Evolutionary conservation across 306 rosid genomes (phyloP).

Genomic region (Erythrophleum fordii): DNA sequence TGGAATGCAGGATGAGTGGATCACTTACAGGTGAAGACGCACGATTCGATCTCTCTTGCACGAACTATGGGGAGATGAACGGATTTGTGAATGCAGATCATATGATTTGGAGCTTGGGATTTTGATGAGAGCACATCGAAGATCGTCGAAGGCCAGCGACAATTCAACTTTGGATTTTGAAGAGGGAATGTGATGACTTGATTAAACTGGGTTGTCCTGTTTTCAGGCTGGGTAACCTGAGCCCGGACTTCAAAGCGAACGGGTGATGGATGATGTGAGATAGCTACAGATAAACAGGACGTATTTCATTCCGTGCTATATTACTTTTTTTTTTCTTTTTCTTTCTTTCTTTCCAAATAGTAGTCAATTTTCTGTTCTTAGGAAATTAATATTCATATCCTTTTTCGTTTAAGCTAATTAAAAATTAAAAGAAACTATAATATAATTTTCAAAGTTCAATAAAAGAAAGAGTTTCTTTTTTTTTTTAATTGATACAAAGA

Average conservation of each 20-base stretch:
- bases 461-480: too few species aligned
- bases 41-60: conserved; percentile 34
- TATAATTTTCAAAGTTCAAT: too few species aligned
- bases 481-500: too few species aligned
- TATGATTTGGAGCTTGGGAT: conserved; percentile 34
- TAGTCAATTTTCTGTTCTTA: not conserved
- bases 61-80: conserved; percentile 25
- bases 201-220: not conserved
- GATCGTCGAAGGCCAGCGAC: not conserved
- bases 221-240: not conserved
- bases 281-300: not conserved
- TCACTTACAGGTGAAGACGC: conserved; percentile 40
- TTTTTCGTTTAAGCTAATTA: too few species aligned
- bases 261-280: not conserved
- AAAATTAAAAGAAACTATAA: too few species aligned
- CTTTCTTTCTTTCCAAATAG: too few species aligned
- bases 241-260: not conserved
- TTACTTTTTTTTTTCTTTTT: not conserved
- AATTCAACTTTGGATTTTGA: conserved; percentile 9
- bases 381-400: too few species aligned
- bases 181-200: not conserved
- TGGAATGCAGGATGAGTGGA: conserved; percentile 27
- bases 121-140: conserved; percentile 25
- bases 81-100: not conserved
- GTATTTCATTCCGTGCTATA: not conserved